Evolutionary conservation across 2,329 filamentous ascomycete genomes (phyloP), one percentile per base, ranked within the genome.

Genomic region (Alternaria tenuissima): DNA sequence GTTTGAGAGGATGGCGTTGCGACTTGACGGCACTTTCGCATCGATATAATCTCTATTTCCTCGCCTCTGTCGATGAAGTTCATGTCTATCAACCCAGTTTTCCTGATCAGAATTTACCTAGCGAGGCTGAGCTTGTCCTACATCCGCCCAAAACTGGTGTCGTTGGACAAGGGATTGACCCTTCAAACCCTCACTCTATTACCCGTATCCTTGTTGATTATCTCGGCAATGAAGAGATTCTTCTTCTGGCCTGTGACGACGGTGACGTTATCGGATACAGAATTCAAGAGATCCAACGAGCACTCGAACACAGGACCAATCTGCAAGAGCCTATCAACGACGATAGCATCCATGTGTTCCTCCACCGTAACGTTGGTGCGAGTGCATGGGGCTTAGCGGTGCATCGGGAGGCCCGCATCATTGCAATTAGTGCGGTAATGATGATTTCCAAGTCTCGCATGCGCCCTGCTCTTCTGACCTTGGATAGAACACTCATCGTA

Each of bases 371-470:
- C 73, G 93, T 97, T 3, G 87, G 87, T 1, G 81, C 80, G 24
- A 94, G 92, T 61, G 94, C 94, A 3, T 99, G 95, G 95, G 95
- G 94, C 0, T 79, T 97, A 48, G 90, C 93, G 7, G 85, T 97
- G 11, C 94, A 98, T 76, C 85, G 87, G 62, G 82, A 89, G 63
- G 92, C 92, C n/a, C 88, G 94, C 0, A 82, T 97, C 62, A 90
- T 99, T 63, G 95, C 94, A 0, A 89, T 96, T 39, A 92, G 91
- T 68, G 89, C 91, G 0, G 46, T 49, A 46, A 49, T 38, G 30
- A 49, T 5, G n/a, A n/a, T 4, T 11, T 24, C 16, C 3, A 24
- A 3, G 16, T 5, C 20, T 26, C 20, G 36, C 32, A 36, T 20
- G 3, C 16, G 14, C 16, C 18, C 20, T 49, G 6, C 30, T 26